Conservation (phyloP, 768 basidiomycete species). For the Serendipita vermifera region DNA sequence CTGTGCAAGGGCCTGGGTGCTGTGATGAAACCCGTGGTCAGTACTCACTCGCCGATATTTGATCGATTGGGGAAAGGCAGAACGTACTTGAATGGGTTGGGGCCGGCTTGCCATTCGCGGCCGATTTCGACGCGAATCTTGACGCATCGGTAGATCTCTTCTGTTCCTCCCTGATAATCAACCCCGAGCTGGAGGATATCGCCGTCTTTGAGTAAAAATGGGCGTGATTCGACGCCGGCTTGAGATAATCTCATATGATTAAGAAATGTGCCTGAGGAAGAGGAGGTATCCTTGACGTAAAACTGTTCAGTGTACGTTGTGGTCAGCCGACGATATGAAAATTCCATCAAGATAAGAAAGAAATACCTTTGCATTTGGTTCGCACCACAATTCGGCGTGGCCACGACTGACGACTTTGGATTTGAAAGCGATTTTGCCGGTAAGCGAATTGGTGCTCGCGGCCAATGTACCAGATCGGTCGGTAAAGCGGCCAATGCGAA, state of each 20-base stretch:
- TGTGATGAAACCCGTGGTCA: constrained; percentile 20
- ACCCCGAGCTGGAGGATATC: constrained; percentile 92
- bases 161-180: constrained; percentile 93
- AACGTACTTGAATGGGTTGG: constrained; percentile 84
- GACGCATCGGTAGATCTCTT: constrained; percentile 94
- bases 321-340: background rate
- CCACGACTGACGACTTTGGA: constrained; percentile 56
- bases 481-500: constrained; percentile 91
- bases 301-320: constrained; percentile 34
- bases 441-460: constrained; percentile 39
- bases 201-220: constrained; percentile 76
- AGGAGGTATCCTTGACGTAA: constrained; percentile 82
- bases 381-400: constrained; percentile 89
- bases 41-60: constrained; percentile 1
- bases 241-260: constrained; percentile 85
- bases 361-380: constrained; percentile 28
- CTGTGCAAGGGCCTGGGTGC: constrained; percentile 67
- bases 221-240: constrained; percentile 67
- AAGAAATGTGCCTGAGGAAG: constrained; percentile 82
- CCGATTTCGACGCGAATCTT: constrained; percentile 88
- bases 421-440: constrained; percentile 74
- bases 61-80: constrained; percentile 1
- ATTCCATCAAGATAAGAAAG: background rate
- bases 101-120: constrained; percentile 78
- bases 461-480: constrained; percentile 58